Evolutionary conservation across 2,329 filamentous ascomycete genomes (phyloP).

Genomic region (Aspergillus terreus): DNA sequence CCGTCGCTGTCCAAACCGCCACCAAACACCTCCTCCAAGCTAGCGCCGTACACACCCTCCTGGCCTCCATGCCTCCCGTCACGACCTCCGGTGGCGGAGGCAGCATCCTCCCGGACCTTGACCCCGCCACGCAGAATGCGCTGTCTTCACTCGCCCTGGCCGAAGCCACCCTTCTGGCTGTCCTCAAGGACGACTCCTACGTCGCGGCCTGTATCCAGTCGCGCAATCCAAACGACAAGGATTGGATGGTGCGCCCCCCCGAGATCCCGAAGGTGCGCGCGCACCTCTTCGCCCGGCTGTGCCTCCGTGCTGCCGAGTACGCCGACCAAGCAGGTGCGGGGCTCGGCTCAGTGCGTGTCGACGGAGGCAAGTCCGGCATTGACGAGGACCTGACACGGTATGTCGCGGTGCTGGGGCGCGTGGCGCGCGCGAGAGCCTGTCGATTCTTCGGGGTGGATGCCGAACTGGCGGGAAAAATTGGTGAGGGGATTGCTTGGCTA

Average conservation of each 20-base stretch:
- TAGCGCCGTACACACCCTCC: slow-evolving; percentile 71
- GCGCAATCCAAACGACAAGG: slow-evolving; percentile 76
- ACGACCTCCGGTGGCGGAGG: slow-evolving; percentile 3
- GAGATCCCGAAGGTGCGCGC: slow-evolving; percentile 85
- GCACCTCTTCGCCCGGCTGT: slow-evolving; percentile 81
- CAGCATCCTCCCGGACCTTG: slow-evolving; percentile 43
- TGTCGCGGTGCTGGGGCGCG: slow-evolving; percentile 68
- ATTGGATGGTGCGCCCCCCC: slow-evolving; percentile 95
- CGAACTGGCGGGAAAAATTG: slow-evolving; percentile 75
- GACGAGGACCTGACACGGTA: slow-evolving; percentile 68
- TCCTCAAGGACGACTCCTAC: slow-evolving; percentile 93
- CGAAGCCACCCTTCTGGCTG: slow-evolving; percentile 84
- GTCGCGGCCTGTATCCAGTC: slow-evolving; percentile 76
- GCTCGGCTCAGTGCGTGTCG: slow-evolving; percentile 37
- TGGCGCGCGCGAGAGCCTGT: slow-evolving; percentile 78
- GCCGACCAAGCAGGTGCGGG: slow-evolving; percentile 66
- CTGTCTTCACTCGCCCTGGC: slow-evolving; percentile 64
- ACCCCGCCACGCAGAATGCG: slow-evolving; percentile 39
- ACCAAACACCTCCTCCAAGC: slow-evolving; percentile 76
- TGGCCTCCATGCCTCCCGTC: slow-evolving; percentile 55
- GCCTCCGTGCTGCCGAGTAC: slow-evolving; percentile 83
- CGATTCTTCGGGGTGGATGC: slow-evolving; percentile 89
- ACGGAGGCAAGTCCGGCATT: slow-evolving; percentile 37
- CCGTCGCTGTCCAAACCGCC: slow-evolving; percentile 65
- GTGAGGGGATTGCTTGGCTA: slow-evolving; percentile 83